Evolutionary conservation across 2,329 filamentous ascomycete species (phyloP).

Genomic region (Colletotrichum sp.): DNA sequence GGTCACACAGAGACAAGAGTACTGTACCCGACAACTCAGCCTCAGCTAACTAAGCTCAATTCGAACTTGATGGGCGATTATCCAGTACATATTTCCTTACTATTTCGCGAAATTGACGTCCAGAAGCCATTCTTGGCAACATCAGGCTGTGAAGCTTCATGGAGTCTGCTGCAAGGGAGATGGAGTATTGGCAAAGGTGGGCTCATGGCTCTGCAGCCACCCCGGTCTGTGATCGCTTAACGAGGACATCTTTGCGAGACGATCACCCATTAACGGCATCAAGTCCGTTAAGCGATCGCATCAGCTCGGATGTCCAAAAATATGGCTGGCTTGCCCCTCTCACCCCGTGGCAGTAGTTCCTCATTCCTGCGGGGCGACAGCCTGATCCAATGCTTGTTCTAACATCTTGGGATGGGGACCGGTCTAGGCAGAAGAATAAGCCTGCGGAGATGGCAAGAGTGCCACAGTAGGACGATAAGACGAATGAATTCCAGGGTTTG

Average conservation of each 20-base stretch:
- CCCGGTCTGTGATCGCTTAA: neutral
- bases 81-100: neutral
- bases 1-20: neutral
- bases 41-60: neutral
- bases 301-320: neutral
- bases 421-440: neutral
- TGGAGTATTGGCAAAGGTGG: neutral
- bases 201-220: neutral
- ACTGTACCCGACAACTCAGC: neutral
- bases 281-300: neutral
- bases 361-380: neutral
- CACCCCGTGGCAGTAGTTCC: neutral
- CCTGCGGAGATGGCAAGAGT: neutral
- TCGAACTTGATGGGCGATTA: neutral
- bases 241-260: neutral
- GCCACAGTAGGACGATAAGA: neutral
- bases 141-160: neutral
- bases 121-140: neutral
- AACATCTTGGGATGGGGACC: too few relatives aligned
- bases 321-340: neutral
- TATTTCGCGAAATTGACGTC: neutral
- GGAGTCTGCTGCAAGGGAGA: neutral
- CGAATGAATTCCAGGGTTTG: neutral
- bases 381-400: neutral
- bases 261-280: neutral